Percentiles rank a stretch among this genome's conserved stretches.
These are phyloP conservation scores for Talaromyces pinophilus DNA, from an alignment of 2,329 filamentous ascomycete species.

Conservation along the genomic window DNA sequence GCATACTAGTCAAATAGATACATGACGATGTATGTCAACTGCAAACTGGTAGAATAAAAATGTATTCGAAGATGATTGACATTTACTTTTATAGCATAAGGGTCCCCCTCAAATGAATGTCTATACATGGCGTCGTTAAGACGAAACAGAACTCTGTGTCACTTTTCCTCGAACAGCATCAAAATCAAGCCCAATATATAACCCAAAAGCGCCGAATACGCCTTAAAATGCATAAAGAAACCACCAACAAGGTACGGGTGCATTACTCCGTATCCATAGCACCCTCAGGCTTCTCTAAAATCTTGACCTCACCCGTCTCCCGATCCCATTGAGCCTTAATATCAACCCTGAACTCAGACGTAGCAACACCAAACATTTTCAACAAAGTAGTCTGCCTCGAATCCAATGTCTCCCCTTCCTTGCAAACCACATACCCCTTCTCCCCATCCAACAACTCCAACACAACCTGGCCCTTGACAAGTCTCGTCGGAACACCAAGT, in stretches of 20 bases:
- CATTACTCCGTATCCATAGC: constrained; percentile 47
- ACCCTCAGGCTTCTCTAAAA: constrained; percentile 39
- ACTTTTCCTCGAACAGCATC: constrained; percentile 7
- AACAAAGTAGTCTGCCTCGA: constrained; percentile 88
- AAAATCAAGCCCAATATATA: constrained; percentile 2
- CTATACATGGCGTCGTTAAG: not conserved
- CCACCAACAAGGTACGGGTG: constrained; percentile 26
- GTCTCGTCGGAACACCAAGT: constrained; percentile 82
- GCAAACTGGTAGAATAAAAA: not conserved
- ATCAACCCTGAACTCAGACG: constrained; percentile 85
- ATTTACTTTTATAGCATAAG: not conserved
- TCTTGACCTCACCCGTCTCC: constrained; percentile 42
- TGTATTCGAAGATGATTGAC: not conserved
- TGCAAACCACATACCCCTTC: constrained; percentile 73
- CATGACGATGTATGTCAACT: not conserved
- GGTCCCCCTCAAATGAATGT: not conserved
- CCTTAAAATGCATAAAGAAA: constrained; percentile 36
- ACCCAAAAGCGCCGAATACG: constrained; percentile 22
- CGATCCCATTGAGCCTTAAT: constrained; percentile 65
- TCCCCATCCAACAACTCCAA: constrained; percentile 56
- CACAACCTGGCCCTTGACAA: constrained; percentile 85
- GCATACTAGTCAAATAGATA: not conserved
- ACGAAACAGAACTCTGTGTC: not conserved
- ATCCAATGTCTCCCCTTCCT: constrained; percentile 80
- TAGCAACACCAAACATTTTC: constrained; percentile 88